Evolutionary conservation across 495 filamentous ascomycete species (phyloP).

Genomic region (Niebla homalea): DNA sequence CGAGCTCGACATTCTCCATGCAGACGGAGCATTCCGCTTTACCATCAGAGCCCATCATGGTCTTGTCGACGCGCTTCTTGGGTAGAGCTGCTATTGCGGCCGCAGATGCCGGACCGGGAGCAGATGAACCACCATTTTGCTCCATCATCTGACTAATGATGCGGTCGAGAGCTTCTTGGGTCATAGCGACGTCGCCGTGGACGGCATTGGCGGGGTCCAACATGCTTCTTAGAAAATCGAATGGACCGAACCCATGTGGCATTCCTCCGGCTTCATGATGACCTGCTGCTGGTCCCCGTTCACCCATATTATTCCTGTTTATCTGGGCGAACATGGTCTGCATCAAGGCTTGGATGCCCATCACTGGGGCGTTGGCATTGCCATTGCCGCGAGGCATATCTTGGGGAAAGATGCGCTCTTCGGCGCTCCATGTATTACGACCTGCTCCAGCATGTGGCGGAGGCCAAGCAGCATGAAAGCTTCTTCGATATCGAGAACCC

Average conservation of each 20-base stretch:
- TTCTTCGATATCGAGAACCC: background rate
- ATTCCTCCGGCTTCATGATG: background rate
- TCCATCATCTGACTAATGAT: slow-evolving; percentile 84
- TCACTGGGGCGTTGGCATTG: background rate
- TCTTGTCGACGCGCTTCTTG: slow-evolving; percentile 48
- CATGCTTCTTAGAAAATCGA: slow-evolving; percentile 36
- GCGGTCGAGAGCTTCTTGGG: slow-evolving; percentile 79
- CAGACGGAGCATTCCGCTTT: slow-evolving; percentile 82
- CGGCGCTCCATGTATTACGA: background rate
- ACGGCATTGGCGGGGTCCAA: slow-evolving; percentile 43
- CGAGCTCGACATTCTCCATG: slow-evolving; percentile 70
- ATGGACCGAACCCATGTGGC: background rate
- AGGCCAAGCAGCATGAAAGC: background rate
- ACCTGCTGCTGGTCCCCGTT: background rate
- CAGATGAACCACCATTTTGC: slow-evolving; percentile 56
- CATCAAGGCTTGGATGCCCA: slow-evolving; percentile 1
- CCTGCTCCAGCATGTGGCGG: background rate
- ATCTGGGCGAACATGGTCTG: background rate
- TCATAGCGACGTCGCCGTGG: slow-evolving; percentile 77
- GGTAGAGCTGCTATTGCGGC: slow-evolving; percentile 62
- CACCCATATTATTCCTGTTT: background rate
- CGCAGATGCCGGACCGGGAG: slow-evolving; percentile 67
- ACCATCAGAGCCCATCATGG: slow-evolving; percentile 51
- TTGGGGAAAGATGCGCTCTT: background rate
- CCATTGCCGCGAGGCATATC: background rate